phyloP scores from a whole-genome alignment of 805 yeast species.

The Hanseniaspora pseudoguilliermondii region DNA sequence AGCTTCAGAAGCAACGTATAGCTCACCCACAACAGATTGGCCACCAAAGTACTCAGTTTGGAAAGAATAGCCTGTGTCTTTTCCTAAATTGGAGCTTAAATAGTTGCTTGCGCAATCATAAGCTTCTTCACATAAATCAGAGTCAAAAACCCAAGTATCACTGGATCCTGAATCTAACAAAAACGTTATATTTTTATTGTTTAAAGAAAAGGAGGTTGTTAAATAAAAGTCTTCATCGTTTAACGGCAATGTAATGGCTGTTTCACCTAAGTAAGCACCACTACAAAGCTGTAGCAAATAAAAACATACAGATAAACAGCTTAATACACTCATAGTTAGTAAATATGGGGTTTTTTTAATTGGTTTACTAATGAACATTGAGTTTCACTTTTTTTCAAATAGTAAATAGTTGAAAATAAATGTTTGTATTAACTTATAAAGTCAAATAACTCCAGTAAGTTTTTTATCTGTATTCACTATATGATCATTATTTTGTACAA shows the following conservation, averaged over 20 bases:
- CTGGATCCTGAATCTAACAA: constrained; percentile 27
- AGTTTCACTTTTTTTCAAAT: no score
- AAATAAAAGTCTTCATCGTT: neutral
- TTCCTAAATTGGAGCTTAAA: constrained; percentile 28
- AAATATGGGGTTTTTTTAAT: neutral
- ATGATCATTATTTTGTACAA: no score
- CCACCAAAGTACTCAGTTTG: constrained; percentile 4
- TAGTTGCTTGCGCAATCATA: constrained; percentile 16
- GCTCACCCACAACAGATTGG: neutral
- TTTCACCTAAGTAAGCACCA: neutral
- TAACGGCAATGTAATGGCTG: neutral
- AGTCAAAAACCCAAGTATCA: constrained; percentile 23
- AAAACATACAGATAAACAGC: neutral
- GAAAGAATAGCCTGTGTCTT: constrained; percentile 24
- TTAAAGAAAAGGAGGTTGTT: neutral
- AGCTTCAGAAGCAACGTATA: neutral
- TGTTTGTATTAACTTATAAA: no score
- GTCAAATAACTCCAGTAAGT: no score
- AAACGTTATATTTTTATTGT: constrained; percentile 13
- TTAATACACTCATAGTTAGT: neutral
- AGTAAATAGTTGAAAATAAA: no score
- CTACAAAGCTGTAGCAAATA: neutral
- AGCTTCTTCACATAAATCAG: neutral
- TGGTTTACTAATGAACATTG: no score
- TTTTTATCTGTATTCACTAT: no score